Evolutionary conservation across 2,329 filamentous ascomycete species (phyloP).

Genomic region (Fusarium sp.): DNA sequence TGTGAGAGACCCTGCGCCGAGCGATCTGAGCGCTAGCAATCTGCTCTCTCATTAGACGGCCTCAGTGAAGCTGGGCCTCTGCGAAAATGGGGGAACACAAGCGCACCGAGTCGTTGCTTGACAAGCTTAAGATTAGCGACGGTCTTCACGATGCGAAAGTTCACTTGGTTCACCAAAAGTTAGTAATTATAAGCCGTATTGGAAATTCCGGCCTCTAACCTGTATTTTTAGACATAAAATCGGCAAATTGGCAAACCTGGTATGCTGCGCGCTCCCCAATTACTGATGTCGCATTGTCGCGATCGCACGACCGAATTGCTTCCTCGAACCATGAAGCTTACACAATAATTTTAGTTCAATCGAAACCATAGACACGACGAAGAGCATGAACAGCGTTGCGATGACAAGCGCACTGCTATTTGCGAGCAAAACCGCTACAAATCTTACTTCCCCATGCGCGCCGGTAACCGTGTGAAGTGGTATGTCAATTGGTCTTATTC

Average conservation of each 20-base stretch:
- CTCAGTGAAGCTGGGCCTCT: slow-evolving; percentile 9
- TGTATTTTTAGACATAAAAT: slow-evolving; percentile 59
- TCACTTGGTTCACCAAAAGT: slow-evolving; percentile 69
- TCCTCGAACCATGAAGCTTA: neutral
- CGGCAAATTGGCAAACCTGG: slow-evolving; percentile 71
- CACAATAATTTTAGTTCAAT: slow-evolving; percentile 69
- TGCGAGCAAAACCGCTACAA: slow-evolving; percentile 81
- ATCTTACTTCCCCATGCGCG: slow-evolving; percentile 89
- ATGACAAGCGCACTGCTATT: slow-evolving; percentile 80
- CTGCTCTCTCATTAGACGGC: slow-evolving; percentile 9
- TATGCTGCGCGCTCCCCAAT: slow-evolving; percentile 48
- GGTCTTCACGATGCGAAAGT: slow-evolving; percentile 70
- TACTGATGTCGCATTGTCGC: neutral
- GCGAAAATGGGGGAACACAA: slow-evolving; percentile 47
- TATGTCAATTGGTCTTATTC: slow-evolving; percentile 59
- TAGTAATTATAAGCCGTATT: slow-evolving; percentile 22
- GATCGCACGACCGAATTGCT: neutral
- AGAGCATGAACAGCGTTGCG: slow-evolving; percentile 85
- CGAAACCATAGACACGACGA: slow-evolving; percentile 93
- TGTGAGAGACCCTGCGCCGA: slow-evolving; percentile 2
- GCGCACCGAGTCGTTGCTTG: slow-evolving; percentile 47
- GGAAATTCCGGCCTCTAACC: slow-evolving; percentile 1
- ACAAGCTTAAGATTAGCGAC: slow-evolving; percentile 61
- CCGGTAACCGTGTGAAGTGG: slow-evolving; percentile 93
- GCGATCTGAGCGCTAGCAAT: neutral